Base-by-base conservation (phyloP, 768 basidiomycete species). In the Tephrocybe sp. region DNA sequence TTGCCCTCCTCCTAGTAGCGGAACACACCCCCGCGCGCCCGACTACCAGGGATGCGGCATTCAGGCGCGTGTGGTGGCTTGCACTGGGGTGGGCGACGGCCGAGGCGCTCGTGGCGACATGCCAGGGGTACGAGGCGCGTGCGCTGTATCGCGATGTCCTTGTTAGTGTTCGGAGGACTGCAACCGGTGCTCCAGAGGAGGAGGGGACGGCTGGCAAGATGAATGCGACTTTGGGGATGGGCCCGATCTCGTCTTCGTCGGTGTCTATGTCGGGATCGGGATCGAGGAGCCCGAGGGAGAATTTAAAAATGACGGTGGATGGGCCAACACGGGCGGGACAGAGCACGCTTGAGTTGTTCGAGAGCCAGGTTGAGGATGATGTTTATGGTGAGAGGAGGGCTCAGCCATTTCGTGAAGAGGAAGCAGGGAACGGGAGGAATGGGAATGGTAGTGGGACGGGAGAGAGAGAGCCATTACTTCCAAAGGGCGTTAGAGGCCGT, bases 61-160 rank as follows among this genome's bases (percentile, higher is more conserved):
- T 92, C 69, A 63, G 67, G 18, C 74, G 80, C 25, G 79, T 87
- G 3, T 91, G 89, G 88, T 89, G 84, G 84, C 68, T 89, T 30
- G 84, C 86, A 2, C 70, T 92, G 2, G 86, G 87, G 0, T 89
- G 85, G 84, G 85, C 87, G 11, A 66, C 78, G 6, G 84, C 82
- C 4, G 90, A 89, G 55, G 84, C 84, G 4, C 54, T 77, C 18
- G 80, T 82, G 1, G 79, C 82, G 4, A 74, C 91, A 44, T 69
- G 71, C 45, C 89, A 91, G 62, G 87, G 87, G 8, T 92, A 89
- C 60, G 78, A 78, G 40, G 79, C 80, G 24, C 75, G 92, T 34
- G 67, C 71, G 11, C 68, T 87, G 7, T 92, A 92, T 64, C 74
- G 77, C 39, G 84, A 86, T 60, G 84, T 86, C 0, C 78, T 89